These are phyloP conservation scores for Albophoma yamanashiensis DNA, from an alignment of 2,329 filamentous ascomycete species.

Conservation along the genomic window DNA sequence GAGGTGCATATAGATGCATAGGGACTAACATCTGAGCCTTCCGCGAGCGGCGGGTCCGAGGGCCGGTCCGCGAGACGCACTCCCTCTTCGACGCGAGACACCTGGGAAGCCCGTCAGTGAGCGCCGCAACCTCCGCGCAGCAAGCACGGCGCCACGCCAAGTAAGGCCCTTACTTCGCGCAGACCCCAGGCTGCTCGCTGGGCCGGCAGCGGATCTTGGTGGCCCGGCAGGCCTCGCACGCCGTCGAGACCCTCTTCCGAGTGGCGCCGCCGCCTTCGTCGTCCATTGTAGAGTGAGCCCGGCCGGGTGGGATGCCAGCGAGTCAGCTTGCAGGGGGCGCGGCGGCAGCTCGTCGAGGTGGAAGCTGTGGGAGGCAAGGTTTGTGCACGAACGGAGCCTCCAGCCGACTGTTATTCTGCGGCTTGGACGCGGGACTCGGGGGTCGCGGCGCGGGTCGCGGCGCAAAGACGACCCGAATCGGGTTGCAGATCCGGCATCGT, in stretches of 20 bases:
- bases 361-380: neutral
- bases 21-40: constrained; percentile 29
- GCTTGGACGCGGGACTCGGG: neutral
- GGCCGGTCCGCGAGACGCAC: constrained; percentile 39
- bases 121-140: neutral
- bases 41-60: constrained; percentile 36
- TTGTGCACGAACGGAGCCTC: neutral
- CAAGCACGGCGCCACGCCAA: no score
- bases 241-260: constrained; percentile 23
- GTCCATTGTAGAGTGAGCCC: constrained; percentile 3
- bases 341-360: neutral
- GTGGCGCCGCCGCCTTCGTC: constrained; percentile 4
- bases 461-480: neutral
- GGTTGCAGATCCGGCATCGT: neutral
- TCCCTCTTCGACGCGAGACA: constrained; percentile 42
- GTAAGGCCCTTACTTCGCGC: constrained; percentile 41
- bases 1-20: neutral
- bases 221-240: constrained; percentile 42
- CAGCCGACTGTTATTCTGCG: neutral
- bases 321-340: neutral
- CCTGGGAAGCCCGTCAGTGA: constrained; percentile 17
- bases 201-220: constrained; percentile 44
- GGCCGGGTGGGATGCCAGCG: neutral
- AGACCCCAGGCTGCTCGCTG: constrained; percentile 35
- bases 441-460: neutral